Percentiles rank a stretch among this genome's conserved stretches.
phyloP scores from a whole-genome alignment of 306 rosid species.

The Cicer bijugum region DNA sequence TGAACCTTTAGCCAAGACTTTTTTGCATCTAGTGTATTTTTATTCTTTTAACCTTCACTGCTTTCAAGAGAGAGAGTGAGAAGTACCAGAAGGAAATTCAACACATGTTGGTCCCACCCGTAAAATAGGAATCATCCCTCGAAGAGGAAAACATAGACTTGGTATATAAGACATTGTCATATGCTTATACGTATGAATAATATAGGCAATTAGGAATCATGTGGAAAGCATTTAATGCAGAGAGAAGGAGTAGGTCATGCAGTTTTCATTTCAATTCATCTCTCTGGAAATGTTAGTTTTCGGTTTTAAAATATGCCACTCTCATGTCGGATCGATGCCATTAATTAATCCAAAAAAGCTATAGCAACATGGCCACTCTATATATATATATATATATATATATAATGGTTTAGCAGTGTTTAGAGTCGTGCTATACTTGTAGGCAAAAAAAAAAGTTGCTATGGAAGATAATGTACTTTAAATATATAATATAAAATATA shows the following conservation, averaged over 20 bases:
- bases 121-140: background rate
- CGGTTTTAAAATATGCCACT: slow-evolving; percentile 51
- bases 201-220: slow-evolving; percentile 57
- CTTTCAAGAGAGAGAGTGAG: slow-evolving; percentile 48
- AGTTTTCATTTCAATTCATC: slow-evolving; percentile 46
- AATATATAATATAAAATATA: too few relatives aligned
- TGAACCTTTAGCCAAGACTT: background rate
- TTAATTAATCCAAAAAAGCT: slow-evolving; percentile 24
- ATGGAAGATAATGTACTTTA: too few relatives aligned
- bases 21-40: slow-evolving; percentile 33
- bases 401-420: background rate
- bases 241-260: slow-evolving; percentile 53
- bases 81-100: slow-evolving; percentile 43
- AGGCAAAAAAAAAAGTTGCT: too few relatives aligned
- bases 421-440: slow-evolving; percentile 8
- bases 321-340: slow-evolving; percentile 64
- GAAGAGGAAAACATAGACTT: slow-evolving; percentile 45
- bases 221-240: slow-evolving; percentile 71
- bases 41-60: slow-evolving; percentile 36
- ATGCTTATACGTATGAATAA: background rate
- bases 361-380: too few relatives aligned
- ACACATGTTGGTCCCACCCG: slow-evolving; percentile 32
- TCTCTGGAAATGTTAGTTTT: slow-evolving; percentile 50
- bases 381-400: too few relatives aligned
- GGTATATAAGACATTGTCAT: slow-evolving; percentile 43